These are phyloP conservation scores for Magnaporthiopsis poae DNA, from an alignment of 2,329 filamentous ascomycete genomes.

Conservation along the genomic window DNA sequence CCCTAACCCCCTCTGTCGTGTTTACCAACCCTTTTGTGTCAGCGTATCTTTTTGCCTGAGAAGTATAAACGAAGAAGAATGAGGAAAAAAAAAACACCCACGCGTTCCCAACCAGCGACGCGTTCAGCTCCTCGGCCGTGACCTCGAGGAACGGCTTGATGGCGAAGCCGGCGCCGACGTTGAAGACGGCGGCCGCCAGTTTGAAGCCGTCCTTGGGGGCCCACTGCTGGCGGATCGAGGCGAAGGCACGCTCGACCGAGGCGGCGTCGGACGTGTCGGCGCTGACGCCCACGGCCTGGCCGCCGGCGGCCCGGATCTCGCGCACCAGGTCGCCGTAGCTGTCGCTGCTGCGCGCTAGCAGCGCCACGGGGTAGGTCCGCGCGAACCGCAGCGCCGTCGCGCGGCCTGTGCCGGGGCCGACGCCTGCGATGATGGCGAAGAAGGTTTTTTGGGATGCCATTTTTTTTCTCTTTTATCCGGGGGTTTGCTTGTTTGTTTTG, in stretches of 20 bases:
- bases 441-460: constrained; percentile 27
- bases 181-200: constrained; percentile 60
- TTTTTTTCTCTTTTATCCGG: background rate
- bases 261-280: constrained; percentile 50
- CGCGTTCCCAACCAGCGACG: constrained; percentile 37
- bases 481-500: background rate
- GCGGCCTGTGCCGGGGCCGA: constrained; percentile 54
- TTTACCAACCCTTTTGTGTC: background rate
- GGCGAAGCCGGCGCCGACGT: constrained; percentile 46
- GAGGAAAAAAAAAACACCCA: constrained; percentile 23
- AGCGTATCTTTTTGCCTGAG: background rate
- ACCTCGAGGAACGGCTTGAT: constrained; percentile 51
- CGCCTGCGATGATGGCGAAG: constrained; percentile 61
- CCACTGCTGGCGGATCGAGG: constrained; percentile 40
- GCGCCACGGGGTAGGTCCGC: constrained; percentile 59
- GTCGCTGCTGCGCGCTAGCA: constrained; percentile 59
- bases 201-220: constrained; percentile 30
- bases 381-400: constrained; percentile 46
- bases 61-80: background rate
- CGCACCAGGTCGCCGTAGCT: constrained; percentile 57
- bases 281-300: constrained; percentile 59
- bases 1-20: constrained; percentile 42
- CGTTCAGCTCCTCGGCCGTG: constrained; percentile 38
- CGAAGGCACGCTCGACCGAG: constrained; percentile 48
- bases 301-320: constrained; percentile 59